Evolutionary conservation across 768 basidiomycete genomes (phyloP).

Genomic region (Coprinopsis sp.): DNA sequence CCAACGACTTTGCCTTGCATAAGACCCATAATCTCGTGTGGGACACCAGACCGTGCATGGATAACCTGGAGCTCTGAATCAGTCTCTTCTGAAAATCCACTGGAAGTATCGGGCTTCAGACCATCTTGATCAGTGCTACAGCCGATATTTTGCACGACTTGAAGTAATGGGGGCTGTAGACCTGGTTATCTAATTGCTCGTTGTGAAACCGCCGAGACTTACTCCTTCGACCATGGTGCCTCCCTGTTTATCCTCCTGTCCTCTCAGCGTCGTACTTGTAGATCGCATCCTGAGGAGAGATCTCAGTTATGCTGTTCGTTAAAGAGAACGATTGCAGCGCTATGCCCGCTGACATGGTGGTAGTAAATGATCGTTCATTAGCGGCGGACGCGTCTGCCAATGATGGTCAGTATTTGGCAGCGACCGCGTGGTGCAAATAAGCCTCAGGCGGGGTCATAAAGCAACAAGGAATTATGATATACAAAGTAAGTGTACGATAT

Average conservation of each 20-base stretch:
- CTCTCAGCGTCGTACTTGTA: conserved; percentile 68
- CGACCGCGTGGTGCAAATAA: background rate
- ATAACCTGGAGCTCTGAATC: conserved; percentile 63
- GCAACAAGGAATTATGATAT: no score
- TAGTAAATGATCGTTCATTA: background rate
- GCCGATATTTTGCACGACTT: conserved; percentile 94
- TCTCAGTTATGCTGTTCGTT: conserved; percentile 62
- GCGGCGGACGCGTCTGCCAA: background rate
- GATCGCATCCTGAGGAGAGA: conserved; percentile 76
- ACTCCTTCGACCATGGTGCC: conserved; percentile 88
- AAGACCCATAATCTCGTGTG: conserved; percentile 98
- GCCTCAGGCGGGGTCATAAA: no score
- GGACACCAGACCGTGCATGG: conserved; percentile 94
- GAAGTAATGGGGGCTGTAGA: conserved; percentile 67
- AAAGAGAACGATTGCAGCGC: conserved; percentile 74
- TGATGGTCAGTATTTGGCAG: background rate
- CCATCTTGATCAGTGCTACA: conserved; percentile 94
- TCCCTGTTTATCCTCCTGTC: conserved; percentile 63
- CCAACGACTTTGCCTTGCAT: conserved; percentile 96
- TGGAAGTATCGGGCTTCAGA: conserved; percentile 22
- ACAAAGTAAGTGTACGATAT: conserved; percentile 33
- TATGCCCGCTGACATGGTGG: conserved; percentile 40
- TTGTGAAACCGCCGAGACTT: conserved; percentile 17
- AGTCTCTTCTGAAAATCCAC: background rate
- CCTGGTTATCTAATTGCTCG: background rate